Percentiles rank a stretch among this genome's conserved stretches.
phyloP scores from a whole-genome alignment of 441 rosid species.

The Croton laevigatus region DNA sequence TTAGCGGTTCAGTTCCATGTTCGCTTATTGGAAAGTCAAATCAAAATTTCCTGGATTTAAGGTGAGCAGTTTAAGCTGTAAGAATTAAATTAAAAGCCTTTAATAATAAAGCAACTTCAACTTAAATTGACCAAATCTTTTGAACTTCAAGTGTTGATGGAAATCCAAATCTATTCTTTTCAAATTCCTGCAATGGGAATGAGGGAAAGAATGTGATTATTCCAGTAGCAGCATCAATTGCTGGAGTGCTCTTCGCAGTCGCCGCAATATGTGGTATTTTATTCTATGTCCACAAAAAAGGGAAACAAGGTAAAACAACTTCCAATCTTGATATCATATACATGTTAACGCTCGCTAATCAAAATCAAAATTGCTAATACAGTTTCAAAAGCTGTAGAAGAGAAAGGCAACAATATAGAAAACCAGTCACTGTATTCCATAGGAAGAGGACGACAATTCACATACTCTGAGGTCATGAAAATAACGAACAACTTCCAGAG shows the following conservation, averaged over 20 bases:
- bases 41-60: neutral
- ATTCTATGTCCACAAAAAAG: constrained; percentile 26
- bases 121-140: too few species aligned
- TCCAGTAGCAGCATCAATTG: constrained; percentile 36
- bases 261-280: constrained; percentile 14
- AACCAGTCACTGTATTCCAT: constrained; percentile 7
- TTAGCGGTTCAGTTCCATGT: constrained; percentile 33
- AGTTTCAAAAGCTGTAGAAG: constrained; percentile 14
- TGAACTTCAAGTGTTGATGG: constrained; percentile 13
- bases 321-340: too few species aligned
- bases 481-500: constrained; percentile 35
- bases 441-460: constrained; percentile 19
- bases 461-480: constrained; percentile 29
- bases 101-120: too few species aligned
- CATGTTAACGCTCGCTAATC: too few species aligned
- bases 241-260: constrained; percentile 24
- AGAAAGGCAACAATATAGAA: neutral
- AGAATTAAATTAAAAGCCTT: too few species aligned
- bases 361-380: neutral
- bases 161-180: constrained; percentile 32
- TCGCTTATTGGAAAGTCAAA: constrained; percentile 15
- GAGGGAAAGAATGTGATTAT: constrained; percentile 23
- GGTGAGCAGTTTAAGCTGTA: too few species aligned
- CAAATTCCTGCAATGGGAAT: constrained; percentile 35
- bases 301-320: too few species aligned